A percentile compares a stretch with the other conserved stretches of the same genome.
These are phyloP conservation scores for Cercospora beticola DNA, from an alignment of 2,329 filamentous ascomycete species.

Conservation along the genomic window DNA sequence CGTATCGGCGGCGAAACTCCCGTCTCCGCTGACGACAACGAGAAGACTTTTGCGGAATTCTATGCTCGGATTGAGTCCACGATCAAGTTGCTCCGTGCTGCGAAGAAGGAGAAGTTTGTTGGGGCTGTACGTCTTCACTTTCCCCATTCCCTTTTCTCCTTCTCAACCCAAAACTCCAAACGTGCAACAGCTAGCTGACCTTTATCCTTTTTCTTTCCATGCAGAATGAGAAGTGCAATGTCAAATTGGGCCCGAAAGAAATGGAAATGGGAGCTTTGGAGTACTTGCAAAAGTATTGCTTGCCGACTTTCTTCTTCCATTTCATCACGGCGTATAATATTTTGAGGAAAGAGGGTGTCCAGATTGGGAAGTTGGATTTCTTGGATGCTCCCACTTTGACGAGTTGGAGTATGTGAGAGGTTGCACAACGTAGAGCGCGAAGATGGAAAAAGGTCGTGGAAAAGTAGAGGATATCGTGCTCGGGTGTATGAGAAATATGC, in stretches of 20 bases:
- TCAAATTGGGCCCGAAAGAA: background rate
- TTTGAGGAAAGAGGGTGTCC: slow-evolving; percentile 60
- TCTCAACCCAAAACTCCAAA: background rate
- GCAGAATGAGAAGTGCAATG: background rate
- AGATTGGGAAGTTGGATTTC: slow-evolving; percentile 61
- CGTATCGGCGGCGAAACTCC: slow-evolving; percentile 39
- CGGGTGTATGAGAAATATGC: too few relatives aligned
- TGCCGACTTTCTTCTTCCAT: slow-evolving; percentile 67
- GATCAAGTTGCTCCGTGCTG: slow-evolving; percentile 48
- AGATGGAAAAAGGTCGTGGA: background rate
- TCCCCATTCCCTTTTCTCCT: too few relatives aligned
- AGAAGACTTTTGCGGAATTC: slow-evolving; percentile 53
- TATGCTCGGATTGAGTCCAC: slow-evolving; percentile 50
- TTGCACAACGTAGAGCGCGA: too few relatives aligned
- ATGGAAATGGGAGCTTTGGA: slow-evolving; percentile 44
- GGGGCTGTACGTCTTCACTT: slow-evolving; percentile 25
- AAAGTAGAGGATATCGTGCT: background rate
- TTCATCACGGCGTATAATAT: slow-evolving; percentile 59
- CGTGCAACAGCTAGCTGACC: background rate
- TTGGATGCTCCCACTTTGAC: slow-evolving; percentile 37
- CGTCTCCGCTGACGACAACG: slow-evolving; percentile 24
- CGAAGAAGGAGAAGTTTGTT: slow-evolving; percentile 46
- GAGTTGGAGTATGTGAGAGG: background rate
- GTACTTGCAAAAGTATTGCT: slow-evolving; percentile 51
- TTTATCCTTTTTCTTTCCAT: background rate